These are phyloP conservation scores for Davidsoniella neocaledoniae DNA, from an alignment of 2,329 filamentous ascomycete genomes.

Conservation along the genomic window DNA sequence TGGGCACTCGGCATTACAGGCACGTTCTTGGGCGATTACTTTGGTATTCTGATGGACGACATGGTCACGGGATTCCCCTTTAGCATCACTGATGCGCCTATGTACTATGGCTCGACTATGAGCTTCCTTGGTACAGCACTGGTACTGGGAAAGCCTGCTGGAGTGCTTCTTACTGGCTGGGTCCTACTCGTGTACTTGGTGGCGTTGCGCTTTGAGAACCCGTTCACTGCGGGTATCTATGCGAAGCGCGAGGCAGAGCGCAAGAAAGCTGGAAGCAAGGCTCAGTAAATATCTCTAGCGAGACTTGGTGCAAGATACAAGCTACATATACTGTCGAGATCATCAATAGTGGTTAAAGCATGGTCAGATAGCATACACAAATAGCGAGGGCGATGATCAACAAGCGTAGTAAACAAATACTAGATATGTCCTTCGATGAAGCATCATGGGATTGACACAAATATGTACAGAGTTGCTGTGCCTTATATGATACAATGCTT, in stretches of 20 bases:
- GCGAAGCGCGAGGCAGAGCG: constrained; percentile 57
- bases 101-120: constrained; percentile 92
- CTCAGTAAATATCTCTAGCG: constrained; percentile 5
- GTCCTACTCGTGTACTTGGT: constrained; percentile 66
- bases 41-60: constrained; percentile 90
- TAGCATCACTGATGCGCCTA: constrained; percentile 75
- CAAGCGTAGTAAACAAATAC: no score
- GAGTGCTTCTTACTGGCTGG: constrained; percentile 55
- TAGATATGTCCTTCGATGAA: neutral
- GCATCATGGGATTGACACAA: neutral
- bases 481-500: neutral
- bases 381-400: no score
- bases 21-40: constrained; percentile 96
- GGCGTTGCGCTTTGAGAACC: constrained; percentile 77
- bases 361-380: no score
- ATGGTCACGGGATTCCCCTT: constrained; percentile 94
- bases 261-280: constrained; percentile 28
- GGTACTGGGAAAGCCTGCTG: constrained; percentile 74
- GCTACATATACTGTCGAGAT: no score
- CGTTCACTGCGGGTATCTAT: constrained; percentile 87
- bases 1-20: constrained; percentile 86
- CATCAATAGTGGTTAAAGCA: no score
- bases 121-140: constrained; percentile 81
- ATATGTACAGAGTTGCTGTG: neutral
- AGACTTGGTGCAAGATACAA: no score